These are phyloP conservation scores for Xylaria castorea DNA, from an alignment of 495 filamentous ascomycete genomes.

Conservation along the genomic window DNA sequence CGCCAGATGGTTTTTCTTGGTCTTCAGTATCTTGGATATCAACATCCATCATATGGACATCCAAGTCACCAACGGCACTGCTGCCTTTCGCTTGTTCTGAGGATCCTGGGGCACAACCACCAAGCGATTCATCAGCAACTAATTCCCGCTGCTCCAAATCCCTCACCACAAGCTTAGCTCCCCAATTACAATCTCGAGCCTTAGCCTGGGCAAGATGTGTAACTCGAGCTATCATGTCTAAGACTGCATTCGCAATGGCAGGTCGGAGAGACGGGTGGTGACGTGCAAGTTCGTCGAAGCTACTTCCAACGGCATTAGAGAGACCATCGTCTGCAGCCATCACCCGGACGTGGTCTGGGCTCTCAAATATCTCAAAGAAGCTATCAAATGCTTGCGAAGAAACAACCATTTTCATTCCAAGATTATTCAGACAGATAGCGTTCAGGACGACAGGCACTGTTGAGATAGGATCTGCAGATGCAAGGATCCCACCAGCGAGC, in stretches of 20 bases:
- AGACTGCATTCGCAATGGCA: constrained; percentile 77
- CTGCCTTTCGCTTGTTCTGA: constrained; percentile 49
- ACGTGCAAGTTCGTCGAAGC: constrained; percentile 92
- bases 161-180: constrained; percentile 78
- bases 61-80: constrained; percentile 44
- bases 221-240: constrained; percentile 84
- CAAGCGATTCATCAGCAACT: constrained; percentile 53
- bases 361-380: constrained; percentile 96
- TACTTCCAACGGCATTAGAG: constrained; percentile 70
- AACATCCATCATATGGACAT: constrained; percentile 66
- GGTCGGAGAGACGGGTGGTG: constrained; percentile 87
- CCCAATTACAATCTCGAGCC: constrained; percentile 70
- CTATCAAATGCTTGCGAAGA: constrained; percentile 79
- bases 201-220: constrained; percentile 70
- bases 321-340: constrained; percentile 76
- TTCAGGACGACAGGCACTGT: constrained; percentile 87
- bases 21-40: constrained; percentile 38
- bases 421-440: constrained; percentile 88
- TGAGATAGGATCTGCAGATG: constrained; percentile 83
- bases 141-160: constrained; percentile 56
- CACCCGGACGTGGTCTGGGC: constrained; percentile 82
- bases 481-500: constrained; percentile 77
- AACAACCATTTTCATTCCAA: constrained; percentile 89
- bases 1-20: constrained; percentile 17
- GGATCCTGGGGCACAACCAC: constrained; percentile 25